Evolutionary conservation across 352 stramenopile species (phyloP), one percentile per base, ranked within the genome.

Genomic region (Lagenidium sp.): DNA sequence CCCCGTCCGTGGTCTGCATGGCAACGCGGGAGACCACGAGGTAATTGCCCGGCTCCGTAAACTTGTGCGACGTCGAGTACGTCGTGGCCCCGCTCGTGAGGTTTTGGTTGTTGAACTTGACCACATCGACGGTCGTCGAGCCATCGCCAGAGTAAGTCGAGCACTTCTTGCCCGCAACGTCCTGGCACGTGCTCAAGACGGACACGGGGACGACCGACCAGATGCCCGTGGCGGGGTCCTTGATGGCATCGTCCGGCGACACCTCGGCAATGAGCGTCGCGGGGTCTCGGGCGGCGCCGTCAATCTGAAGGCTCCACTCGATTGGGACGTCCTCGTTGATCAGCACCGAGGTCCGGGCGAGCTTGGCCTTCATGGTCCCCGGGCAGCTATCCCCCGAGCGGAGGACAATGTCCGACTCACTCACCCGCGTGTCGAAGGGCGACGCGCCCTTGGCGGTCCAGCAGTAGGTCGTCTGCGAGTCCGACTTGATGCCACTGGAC

Each of bases 381-480:
- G 77, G 77, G n/a, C 77, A 90, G 38, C 76, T 83, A 35, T 57
- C 49, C 31, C 63, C 71, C n/a, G 71, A 82, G 37, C 72, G 77
- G 30, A 90, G 61, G 0, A 68, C 78, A 8, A 83, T 60, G 43
- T 65, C 55, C 15, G 18, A 12, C 12, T 76, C 60, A 4, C 61
- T 58, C 26, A 85, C 57, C 18, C 60, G 64, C 21, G 62, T 51
- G 19, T 87, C 74, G 31, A 85, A 87, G n/a, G 71, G 58, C 4
- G 72, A 82, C 20, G 63, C 50, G 50, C 78, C 65, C 23, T 62
- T 42, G 1, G 66, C 47, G 7, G 63, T 67, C 77, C 77, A 89
- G 63, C 77, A 89, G 52, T 85, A 89, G 15, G 74, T 89, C 2
- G 77, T 85, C 24, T 64, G 65, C 19, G 68, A 76, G 44, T 85